These are phyloP conservation scores for Hamamelis virginiana DNA, from an alignment of 164 flowering plant genomes.

Conservation along the genomic window DNA sequence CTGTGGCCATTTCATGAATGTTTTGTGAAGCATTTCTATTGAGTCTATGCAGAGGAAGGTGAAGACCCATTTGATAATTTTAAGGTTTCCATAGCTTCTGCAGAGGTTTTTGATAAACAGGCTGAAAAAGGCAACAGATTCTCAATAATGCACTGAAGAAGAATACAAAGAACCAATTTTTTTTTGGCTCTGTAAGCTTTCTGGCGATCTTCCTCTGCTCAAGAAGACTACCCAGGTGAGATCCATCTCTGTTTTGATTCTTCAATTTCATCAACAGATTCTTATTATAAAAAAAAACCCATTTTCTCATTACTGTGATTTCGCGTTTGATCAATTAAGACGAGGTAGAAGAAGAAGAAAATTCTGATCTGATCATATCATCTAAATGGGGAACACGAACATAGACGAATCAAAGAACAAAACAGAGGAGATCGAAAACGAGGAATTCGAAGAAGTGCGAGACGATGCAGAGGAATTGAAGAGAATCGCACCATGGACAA, in stretches of 20 bases:
- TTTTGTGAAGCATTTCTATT: neutral
- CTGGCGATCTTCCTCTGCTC: neutral
- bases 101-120: neutral
- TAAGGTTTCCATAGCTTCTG: neutral
- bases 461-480: slow-evolving; percentile 18
- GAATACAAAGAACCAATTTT: too few species aligned
- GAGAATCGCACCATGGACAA: slow-evolving; percentile 36
- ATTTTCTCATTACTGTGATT: too few species aligned
- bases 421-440: slow-evolving; percentile 23
- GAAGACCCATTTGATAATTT: neutral
- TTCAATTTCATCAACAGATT: too few species aligned
- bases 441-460: slow-evolving; percentile 7
- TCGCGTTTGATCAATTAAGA: neutral
- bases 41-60: neutral
- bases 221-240: neutral
- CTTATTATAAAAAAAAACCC: too few species aligned
- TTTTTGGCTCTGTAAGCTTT: neutral
- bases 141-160: too few species aligned
- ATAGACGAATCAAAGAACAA: slow-evolving; percentile 14
- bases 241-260: neutral
- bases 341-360: neutral
- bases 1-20: too few species aligned
- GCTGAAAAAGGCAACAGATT: neutral
- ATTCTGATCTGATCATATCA: neutral
- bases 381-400: slow-evolving; percentile 7